A percentile compares a stretch with the other conserved stretches of the same genome.
Conservation (phyloP, 139 green algal species). For the Picochlorum sp. region DNA sequence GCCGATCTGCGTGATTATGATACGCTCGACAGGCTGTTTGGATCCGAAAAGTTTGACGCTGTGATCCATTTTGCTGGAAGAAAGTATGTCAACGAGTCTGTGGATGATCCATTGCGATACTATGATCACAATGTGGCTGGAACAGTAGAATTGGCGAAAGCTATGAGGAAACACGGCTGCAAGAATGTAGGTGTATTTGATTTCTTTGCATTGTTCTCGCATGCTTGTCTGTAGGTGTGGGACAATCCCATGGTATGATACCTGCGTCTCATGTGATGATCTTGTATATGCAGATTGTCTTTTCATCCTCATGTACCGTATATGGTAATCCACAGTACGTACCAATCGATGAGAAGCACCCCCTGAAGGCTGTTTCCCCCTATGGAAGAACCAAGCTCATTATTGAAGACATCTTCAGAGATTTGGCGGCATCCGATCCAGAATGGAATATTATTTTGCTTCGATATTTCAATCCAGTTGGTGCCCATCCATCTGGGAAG, state of each 20-base stretch:
- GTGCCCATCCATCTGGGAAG: constrained; percentile 54
- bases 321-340: constrained; percentile 88
- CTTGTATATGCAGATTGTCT: constrained; percentile 22
- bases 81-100: constrained; percentile 37
- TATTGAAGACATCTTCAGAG: constrained; percentile 87
- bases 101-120: constrained; percentile 69
- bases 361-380: constrained; percentile 67
- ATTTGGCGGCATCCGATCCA: constrained; percentile 49
- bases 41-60: constrained; percentile 29
- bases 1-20: constrained; percentile 35
- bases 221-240: background rate
- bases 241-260: background rate
- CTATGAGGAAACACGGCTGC: constrained; percentile 54
- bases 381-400: constrained; percentile 98
- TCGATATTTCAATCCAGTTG: constrained; percentile 41
- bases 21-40: constrained; percentile 37
- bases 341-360: constrained; percentile 82
- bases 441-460: constrained; percentile 69
- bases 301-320: constrained; percentile 55
- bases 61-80: constrained; percentile 41
- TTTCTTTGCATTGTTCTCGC: no score
- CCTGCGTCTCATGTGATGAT: constrained; percentile 1
- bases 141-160: constrained; percentile 74
- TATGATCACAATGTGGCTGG: constrained; percentile 96
- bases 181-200: constrained; percentile 9